Conservation (phyloP, 202 grass and related monocot genomes). For the Schoenoplectus tabernaemontani region DNA sequence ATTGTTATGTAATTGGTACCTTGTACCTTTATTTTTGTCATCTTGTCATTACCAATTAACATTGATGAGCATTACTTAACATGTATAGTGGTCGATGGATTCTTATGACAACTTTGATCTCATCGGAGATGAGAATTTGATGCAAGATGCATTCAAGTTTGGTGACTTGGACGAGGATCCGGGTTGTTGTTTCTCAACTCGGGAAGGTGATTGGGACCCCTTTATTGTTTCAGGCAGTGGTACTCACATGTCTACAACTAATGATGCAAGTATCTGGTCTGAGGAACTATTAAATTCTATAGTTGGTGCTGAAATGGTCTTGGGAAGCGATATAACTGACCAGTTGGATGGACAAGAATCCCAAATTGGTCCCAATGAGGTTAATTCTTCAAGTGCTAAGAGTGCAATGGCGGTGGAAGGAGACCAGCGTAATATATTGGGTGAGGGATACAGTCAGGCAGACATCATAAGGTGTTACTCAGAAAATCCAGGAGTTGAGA, state of each 20-base stretch:
- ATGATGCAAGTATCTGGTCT: conserved; percentile 19
- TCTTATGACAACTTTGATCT: conserved; percentile 19
- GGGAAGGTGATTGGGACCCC: neutral
- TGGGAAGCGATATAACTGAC: neutral
- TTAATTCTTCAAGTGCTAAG: neutral
- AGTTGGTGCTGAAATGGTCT: conserved; percentile 9
- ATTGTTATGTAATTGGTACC: neutral
- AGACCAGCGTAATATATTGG: neutral
- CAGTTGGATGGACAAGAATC: neutral
- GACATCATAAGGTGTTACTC: neutral
- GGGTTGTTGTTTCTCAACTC: neutral
- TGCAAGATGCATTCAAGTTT: conserved; percentile 19
- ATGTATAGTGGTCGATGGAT: conserved; percentile 10
- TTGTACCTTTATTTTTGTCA: neutral
- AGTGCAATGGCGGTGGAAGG: neutral
- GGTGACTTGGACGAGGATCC: neutral
- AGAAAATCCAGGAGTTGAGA: neutral
- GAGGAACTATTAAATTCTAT: conserved; percentile 19
- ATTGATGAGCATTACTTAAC: neutral
- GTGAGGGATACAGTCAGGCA: neutral
- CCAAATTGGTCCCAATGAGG: neutral
- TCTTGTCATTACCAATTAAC: neutral
- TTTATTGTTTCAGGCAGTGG: neutral
- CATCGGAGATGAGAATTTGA: conserved; percentile 10
- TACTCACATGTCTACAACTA: neutral